Percentiles rank a stretch among this genome's conserved stretches.
Conservation (phyloP, 2,329 filamentous ascomycete genomes). For the Diaporthe sp. region DNA sequence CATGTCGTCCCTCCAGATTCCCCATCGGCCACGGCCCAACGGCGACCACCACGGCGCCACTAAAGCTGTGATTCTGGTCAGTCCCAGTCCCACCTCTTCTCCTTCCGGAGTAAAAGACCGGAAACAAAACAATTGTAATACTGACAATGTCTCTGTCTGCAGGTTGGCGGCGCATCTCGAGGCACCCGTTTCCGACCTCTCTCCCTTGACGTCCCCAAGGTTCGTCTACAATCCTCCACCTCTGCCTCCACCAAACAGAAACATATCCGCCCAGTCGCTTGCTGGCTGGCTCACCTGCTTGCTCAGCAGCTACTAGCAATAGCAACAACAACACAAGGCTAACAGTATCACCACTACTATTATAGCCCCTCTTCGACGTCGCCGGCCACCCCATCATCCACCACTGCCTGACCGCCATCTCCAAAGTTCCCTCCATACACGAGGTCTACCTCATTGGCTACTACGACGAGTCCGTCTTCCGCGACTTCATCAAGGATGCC, state of each 20-base stretch:
- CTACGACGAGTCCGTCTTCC: slow-evolving; percentile 97
- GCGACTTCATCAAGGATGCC: slow-evolving; percentile 97
- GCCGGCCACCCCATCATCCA: slow-evolving; percentile 98
- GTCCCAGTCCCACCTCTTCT: slow-evolving; percentile 45
- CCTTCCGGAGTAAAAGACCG: not conserved
- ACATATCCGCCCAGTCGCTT: not conserved
- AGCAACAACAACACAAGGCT: not conserved
- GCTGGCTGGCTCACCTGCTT: not conserved
- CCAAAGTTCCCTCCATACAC: slow-evolving; percentile 90
- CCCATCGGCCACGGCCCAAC: slow-evolving; percentile 64
- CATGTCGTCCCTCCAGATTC: slow-evolving; percentile 73
- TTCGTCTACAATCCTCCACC: slow-evolving; percentile 55
- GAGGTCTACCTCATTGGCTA: slow-evolving; percentile 99
- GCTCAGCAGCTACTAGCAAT: not conserved
- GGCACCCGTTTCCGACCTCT: slow-evolving; percentile 96
- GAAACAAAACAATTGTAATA: not conserved
- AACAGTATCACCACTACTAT: not conserved
- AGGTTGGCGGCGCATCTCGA: slow-evolving; percentile 96
- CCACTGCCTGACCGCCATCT: slow-evolving; percentile 94
- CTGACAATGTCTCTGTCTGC: slow-evolving; percentile 43
- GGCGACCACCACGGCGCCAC: slow-evolving; percentile 71
- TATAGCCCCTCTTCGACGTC: slow-evolving; percentile 94
- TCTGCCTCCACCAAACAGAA: no score
- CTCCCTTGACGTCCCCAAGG: slow-evolving; percentile 96
- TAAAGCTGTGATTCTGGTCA: slow-evolving; percentile 95